A percentile compares a stretch with the other conserved stretches of the same genome.
phyloP scores from a whole-genome alignment of 2,329 filamentous ascomycete species.

The Diaporthe vexans region DNA sequence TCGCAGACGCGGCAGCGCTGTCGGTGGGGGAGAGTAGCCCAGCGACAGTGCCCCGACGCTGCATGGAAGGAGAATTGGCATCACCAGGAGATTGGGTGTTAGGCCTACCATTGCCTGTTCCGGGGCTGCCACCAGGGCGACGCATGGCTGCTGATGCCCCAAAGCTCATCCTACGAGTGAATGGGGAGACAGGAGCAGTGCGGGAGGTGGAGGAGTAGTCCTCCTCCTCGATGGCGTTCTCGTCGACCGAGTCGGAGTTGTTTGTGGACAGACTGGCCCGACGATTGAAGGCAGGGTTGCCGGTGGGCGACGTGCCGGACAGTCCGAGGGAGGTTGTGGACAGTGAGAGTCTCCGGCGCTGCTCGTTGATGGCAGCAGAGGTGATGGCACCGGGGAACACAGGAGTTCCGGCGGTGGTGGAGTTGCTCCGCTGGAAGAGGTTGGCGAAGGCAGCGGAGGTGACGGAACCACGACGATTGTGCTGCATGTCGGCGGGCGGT shows the following conservation, averaged over 20 bases:
- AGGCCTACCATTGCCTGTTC: conserved; percentile 71
- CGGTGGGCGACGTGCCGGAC: conserved; percentile 78
- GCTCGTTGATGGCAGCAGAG: conserved; percentile 64
- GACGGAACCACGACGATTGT: conserved; percentile 68
- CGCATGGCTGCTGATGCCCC: conserved; percentile 81
- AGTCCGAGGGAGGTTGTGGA: conserved; percentile 71
- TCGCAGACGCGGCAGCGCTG: conserved; percentile 49
- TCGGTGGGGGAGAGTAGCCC: conserved; percentile 50
- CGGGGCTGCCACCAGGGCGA: conserved; percentile 70
- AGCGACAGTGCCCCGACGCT: conserved; percentile 45
- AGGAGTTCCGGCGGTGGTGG: conserved; percentile 57
- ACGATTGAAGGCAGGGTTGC: conserved; percentile 64
- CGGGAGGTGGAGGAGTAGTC: conserved; percentile 66
- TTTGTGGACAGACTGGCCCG: conserved; percentile 80
- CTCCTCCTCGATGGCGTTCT: conserved; percentile 80
- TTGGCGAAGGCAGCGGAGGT: conserved; percentile 69
- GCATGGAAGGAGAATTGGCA: conserved; percentile 51
- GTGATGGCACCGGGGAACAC: conserved; percentile 61
- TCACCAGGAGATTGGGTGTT: conserved; percentile 52
- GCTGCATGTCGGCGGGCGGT: conserved; percentile 49
- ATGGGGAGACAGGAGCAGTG: conserved; percentile 78
- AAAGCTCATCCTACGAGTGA: conserved; percentile 89
- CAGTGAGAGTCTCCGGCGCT: conserved; percentile 79
- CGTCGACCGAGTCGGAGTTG: conserved; percentile 75
- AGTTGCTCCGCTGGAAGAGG: conserved; percentile 71